Percentiles rank a stretch among this genome's conserved stretches.
Conservation (phyloP, 1,139 yeast species). For the Zhuliangozyma parablackwelliae region DNA sequence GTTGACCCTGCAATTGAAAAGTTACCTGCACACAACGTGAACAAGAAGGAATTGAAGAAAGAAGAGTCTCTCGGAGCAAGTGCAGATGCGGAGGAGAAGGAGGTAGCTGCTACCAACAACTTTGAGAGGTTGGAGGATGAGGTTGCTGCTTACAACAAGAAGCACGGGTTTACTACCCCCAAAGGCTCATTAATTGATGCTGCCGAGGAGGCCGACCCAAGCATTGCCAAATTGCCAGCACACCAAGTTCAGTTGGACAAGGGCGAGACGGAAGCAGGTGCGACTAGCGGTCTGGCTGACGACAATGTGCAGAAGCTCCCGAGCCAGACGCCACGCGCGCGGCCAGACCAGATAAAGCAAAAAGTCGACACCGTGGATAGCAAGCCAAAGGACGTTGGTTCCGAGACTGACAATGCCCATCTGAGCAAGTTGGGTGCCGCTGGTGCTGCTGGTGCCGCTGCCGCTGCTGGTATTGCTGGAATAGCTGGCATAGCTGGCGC, state of each 20-base stretch:
- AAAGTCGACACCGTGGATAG: no score
- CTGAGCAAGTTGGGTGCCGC: background rate
- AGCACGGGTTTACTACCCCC: constrained; percentile 22
- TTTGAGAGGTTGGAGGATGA: constrained; percentile 16
- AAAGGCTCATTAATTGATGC: constrained; percentile 25
- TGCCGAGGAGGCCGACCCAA: constrained; percentile 22
- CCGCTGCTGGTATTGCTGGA: constrained; percentile 3
- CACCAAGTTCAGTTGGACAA: no score
- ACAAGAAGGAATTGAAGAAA: constrained; percentile 1
- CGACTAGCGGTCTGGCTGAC: no score
- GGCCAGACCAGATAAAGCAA: no score
- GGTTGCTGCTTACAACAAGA: constrained; percentile 24
- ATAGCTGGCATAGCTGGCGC: no score
- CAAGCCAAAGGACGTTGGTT: no score
- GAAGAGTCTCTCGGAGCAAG: constrained; percentile 1
- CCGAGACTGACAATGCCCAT: background rate
- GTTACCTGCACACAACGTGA: constrained; percentile 2
- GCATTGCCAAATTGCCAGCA: constrained; percentile 14
- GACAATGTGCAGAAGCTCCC: no score
- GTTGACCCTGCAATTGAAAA: constrained; percentile 1
- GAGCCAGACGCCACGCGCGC: no score
- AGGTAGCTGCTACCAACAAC: constrained; percentile 1
- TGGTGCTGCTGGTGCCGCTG: constrained; percentile 3
- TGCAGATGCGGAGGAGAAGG: no score
- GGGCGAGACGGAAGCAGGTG: no score